A percentile compares a stretch with the other conserved stretches of the same genome.
These are phyloP conservation scores for Furculomyces boomerangus DNA, from an alignment of 371 early-diverging fungal species.

Conservation along the genomic window DNA sequence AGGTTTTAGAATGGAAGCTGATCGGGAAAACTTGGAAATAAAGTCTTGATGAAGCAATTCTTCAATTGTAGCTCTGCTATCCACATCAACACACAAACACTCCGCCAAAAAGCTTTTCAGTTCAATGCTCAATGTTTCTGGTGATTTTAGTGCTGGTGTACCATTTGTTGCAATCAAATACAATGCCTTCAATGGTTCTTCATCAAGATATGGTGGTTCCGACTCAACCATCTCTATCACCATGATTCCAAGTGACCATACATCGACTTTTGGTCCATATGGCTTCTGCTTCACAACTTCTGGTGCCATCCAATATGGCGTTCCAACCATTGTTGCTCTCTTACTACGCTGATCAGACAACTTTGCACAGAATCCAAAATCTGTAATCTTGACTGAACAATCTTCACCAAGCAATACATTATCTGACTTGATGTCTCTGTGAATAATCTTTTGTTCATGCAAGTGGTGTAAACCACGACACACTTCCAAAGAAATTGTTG, in stretches of 20 bases:
- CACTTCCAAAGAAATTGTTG: constrained; percentile 76
- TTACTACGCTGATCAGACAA: constrained; percentile 65
- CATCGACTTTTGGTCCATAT: constrained; percentile 78
- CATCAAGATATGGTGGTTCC: constrained; percentile 93
- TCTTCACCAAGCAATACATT: constrained; percentile 72
- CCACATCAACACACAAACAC: constrained; percentile 78
- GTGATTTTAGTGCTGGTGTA: constrained; percentile 78
- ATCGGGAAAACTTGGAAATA: constrained; percentile 29
- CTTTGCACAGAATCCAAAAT: constrained; percentile 94
- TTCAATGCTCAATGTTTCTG: constrained; percentile 59
- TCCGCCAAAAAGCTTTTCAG: constrained; percentile 75
- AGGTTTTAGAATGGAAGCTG: constrained; percentile 10
- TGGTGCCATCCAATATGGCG: constrained; percentile 89
- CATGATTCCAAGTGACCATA: constrained; percentile 90
- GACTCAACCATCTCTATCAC: constrained; percentile 97
- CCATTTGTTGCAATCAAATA: constrained; percentile 95
- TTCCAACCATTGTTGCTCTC: constrained; percentile 94
- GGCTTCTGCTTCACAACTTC: constrained; percentile 83
- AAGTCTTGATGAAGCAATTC: constrained; percentile 70
- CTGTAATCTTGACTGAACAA: constrained; percentile 88
- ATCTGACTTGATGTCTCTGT: constrained; percentile 94
- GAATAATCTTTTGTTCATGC: constrained; percentile 81
- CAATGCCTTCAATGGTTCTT: constrained; percentile 83
- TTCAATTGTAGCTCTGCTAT: constrained; percentile 61
- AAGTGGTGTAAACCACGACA: constrained; percentile 79